Base-by-base conservation (phyloP, 805 yeast species). In the Candida nanaspora region DNA sequence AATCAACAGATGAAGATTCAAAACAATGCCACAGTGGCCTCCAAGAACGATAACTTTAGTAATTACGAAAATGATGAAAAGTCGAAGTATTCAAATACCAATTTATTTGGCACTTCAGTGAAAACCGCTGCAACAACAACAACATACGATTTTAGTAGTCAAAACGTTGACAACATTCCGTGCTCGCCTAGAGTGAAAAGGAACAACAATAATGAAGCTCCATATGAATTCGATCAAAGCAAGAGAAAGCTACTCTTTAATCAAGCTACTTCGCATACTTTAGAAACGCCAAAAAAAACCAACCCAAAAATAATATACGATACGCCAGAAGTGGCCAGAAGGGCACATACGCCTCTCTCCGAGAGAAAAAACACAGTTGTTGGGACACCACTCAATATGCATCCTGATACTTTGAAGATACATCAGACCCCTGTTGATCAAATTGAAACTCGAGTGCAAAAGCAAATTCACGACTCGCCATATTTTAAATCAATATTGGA, bases 291-390 rank as follows among this genome's bases (percentile, higher is more conserved):
- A 3, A 22, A 16, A 19, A 18, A 26, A 15, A 25, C 5, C 19
- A n/a, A 23, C 41, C 15, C 9, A 6, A 9, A 20, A 5, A 16
- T 11, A 9, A 26, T 36, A 9, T 41, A 37, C 34, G 53, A 41
- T 2, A 56, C 62, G 2, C 59, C 61, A 6, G 63, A 59, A 39
- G 41, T 40, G 19, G 54, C 44, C 3, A 44, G 63, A 33, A 47
- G 39, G 31, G 48, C 54, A 3, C 21, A 42, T 26, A 45, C 52
- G 5, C 55, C 55, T 2, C 39, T 50, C 25, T 53, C 57, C 14
- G 52, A 48, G 27, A 37, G 43, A 1, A 44, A 43, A 28, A 44
- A 18, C 29, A 41, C 33, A n/a, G 18, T 3, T 5, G 19, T 33
- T 21, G 27, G n/a, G 7, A 21, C 5, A 10, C 35, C 35, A 33